Base-by-base conservation (phyloP, 768 basidiomycete species). In the Boletus insuetus region DNA sequence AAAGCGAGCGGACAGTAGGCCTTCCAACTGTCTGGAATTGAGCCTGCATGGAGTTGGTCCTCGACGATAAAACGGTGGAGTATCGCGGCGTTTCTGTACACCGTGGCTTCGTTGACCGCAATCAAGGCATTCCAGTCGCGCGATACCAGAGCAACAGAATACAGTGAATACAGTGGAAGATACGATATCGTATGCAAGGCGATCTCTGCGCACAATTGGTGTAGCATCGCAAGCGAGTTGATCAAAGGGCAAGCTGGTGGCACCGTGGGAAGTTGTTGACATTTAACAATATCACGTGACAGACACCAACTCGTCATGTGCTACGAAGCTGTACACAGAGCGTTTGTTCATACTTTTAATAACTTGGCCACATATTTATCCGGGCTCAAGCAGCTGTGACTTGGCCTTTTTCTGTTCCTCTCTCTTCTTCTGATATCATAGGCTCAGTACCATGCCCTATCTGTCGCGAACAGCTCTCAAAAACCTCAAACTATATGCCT, bases 401-500 rank as follows among this genome's bases (percentile, higher is more conserved):
- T 34, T 24, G 29, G 40, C n/a, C 29, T 39, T 39, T 17, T 29
- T 29, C 24, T 24, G 17, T 32, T n/a, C n/a, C 22, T 39, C n/a
- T 26, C 14, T 12, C 26, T 42, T 10, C 24, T 44, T 34, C 40
- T 24, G 8, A 20, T 16, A 3, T n/a, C 32, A n/a, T 45, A 44
- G 43, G 46, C 26, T 29, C 26, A 29, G 26, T 29, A 22, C 45
- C 37, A 87, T 89, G 87, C 75, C 79, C 48, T 87, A 87, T 68
- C 79, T 93, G 46, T 81, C 87, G 4, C 75, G 74, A 47, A 69
- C 78, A 17, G 85, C 86, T 19, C 80, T 93, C 22, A 79, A 82
- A 59, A 89, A 90, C 51, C 77, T 94, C 41, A 82, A 83, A 64
- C 83, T 82, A 59, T 94, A 94, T 69, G 74, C 84, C 52, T 94